Evolutionary conservation across 257 asterid species (phyloP), one percentile per base, ranked within the genome.

Genomic region (Jacaranda mimosifolia): DNA sequence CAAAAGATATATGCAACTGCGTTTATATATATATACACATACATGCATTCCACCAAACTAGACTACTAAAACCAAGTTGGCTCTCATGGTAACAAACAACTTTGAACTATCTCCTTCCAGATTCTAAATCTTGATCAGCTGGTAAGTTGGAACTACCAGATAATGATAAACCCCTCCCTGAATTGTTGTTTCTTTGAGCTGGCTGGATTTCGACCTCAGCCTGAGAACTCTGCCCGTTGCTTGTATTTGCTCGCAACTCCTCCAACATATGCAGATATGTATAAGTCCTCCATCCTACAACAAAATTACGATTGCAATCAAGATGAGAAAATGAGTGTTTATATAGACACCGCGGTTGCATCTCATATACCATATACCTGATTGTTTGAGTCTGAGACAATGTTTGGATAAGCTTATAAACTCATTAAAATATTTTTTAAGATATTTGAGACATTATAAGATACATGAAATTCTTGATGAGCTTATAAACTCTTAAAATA

Each of bases 221-320:
- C 53, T 42, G 86, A 5, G 81, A 6, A 6, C 14, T 36, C 63
- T 38, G 85, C 59, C 42, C 72, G 32, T 48, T 74, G 81, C 13
- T 75, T 19, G 80, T 17, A 57, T 77, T 77, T 48, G 73, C 35
- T 0, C 57, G 84, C 42, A 77, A 48, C 80, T 88, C 90, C 83
- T 89, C 98, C 85, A 87, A 53, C 32, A 82, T 67, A 26, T 81
- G 87, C 76, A 88, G 79, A 80, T 88, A 86, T 1, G 97, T 80
- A 10, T 89, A 76, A 0, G 98, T 89, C 42, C 85, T 83, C 96
- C 96, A 89, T 35, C 98, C 98, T 93, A 46, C 77, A 68, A 59
- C 55, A 17, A 51, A 39, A 18, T 65, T 7, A 9, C 6, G 17
- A 2, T 70, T 72, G 51, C 19, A 15, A 70, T 32, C 11, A 45